These are phyloP conservation scores for Penicillium sp. DNA, from an alignment of 2,329 filamentous ascomycete genomes.

Conservation along the genomic window DNA sequence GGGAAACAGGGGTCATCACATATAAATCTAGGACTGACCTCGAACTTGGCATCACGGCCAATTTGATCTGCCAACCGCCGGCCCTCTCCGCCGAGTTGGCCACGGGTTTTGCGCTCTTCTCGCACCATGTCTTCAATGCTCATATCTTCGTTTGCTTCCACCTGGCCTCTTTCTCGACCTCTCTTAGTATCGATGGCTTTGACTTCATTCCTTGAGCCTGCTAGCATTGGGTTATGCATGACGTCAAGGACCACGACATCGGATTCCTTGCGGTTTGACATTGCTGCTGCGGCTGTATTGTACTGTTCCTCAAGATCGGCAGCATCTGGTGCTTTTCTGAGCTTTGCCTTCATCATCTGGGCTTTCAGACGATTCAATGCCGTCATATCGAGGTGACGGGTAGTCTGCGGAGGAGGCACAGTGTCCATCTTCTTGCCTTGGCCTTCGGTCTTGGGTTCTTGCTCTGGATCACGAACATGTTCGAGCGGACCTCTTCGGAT, in stretches of 20 bases:
- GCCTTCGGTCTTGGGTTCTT: slow-evolving; percentile 38
- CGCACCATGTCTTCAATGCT: slow-evolving; percentile 94
- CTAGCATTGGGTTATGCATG: slow-evolving; percentile 87
- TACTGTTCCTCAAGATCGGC: slow-evolving; percentile 80
- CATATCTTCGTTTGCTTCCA: slow-evolving; percentile 95
- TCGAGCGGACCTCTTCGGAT: slow-evolving; percentile 42
- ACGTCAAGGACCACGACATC: slow-evolving; percentile 78
- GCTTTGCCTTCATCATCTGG: slow-evolving; percentile 92
- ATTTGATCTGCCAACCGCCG: slow-evolving; percentile 85
- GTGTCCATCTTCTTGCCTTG: slow-evolving; percentile 62
- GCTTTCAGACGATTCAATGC: slow-evolving; percentile 86
- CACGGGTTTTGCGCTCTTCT: slow-evolving; percentile 83
- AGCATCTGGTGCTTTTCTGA: slow-evolving; percentile 73
- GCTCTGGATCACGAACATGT: slow-evolving; percentile 34
- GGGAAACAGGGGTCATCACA: neutral
- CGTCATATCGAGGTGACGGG: slow-evolving; percentile 67
- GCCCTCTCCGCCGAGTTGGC: slow-evolving; percentile 75
- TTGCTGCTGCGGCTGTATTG: slow-evolving; percentile 68
- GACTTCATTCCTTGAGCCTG: slow-evolving; percentile 72
- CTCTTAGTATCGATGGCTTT: slow-evolving; percentile 75
- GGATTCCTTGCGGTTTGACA: slow-evolving; percentile 57
- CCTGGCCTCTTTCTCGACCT: slow-evolving; percentile 77
- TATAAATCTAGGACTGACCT: slow-evolving; percentile 47
- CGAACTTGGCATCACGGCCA: slow-evolving; percentile 86
- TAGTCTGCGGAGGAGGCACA: slow-evolving; percentile 50